Percentiles rank a stretch among this genome's conserved stretches.
Evolutionary conservation across 495 filamentous ascomycete species (phyloP).

Genomic region (Xylaria cubensis): DNA sequence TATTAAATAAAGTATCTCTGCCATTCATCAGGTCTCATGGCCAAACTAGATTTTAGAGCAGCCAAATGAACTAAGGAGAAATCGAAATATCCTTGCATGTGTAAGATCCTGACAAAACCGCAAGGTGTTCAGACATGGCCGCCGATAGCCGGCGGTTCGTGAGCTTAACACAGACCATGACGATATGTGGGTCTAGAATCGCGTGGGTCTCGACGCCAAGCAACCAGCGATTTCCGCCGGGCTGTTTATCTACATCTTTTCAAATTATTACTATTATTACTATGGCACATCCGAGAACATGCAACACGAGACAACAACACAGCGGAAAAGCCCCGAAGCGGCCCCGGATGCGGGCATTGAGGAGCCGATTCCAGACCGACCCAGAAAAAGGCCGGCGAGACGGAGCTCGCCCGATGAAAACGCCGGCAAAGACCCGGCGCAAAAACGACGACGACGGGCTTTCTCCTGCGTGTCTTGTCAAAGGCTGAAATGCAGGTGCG

Average conservation of each 20-base stretch:
- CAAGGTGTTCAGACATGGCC: neutral
- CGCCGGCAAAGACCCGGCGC: conserved; percentile 14
- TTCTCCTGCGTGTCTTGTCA: conserved; percentile 42
- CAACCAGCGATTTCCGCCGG: conserved; percentile 25
- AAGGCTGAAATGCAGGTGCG: conserved; percentile 41
- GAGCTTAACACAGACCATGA: neutral
- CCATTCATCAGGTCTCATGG: neutral
- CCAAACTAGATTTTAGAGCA: neutral
- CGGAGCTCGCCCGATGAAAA: conserved; percentile 24
- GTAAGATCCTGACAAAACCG: neutral
- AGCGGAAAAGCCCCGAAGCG: conserved; percentile 3
- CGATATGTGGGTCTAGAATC: neutral
- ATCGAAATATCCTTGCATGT: neutral
- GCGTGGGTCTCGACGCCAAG: neutral
- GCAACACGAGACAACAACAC: neutral
- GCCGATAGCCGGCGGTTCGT: conserved; percentile 7
- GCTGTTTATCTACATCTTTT: neutral
- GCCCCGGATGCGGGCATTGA: conserved; percentile 1
- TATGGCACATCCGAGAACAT: neutral
- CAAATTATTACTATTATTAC: neutral
- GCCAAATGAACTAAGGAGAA: neutral
- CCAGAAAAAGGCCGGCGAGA: conserved; percentile 23
- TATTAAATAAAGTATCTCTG: neutral
- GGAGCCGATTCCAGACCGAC: neutral
- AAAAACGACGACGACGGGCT: conserved; percentile 37